Base-by-base conservation (phyloP, 1,284 basidiomycete genomes). In the Naganishia sp. region DNA sequence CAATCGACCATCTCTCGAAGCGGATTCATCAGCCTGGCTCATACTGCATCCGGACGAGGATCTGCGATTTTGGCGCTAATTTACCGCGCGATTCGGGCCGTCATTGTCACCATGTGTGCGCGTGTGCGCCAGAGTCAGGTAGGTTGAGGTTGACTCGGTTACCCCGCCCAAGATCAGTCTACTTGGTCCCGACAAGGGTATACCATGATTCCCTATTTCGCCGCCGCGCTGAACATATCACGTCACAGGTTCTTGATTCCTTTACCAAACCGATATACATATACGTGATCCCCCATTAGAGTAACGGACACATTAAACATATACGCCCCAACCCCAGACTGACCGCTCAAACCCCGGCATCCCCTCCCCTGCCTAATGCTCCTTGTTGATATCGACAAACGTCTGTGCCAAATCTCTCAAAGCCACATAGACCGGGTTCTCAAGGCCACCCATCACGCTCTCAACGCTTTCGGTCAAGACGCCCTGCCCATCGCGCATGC, bases 401-500 rank as follows among this genome's bases (percentile, higher is more conserved):
- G 54, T 50, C 39, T 61, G 66, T 9, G 59, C 60, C 11, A 67
- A 44, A 21, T 67, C 60, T 55, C 44, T 64, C 18, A 67, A n/a
- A 36, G 65, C 65, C 23, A 55, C 43, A 48, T 66, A 66, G 13
- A 55, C 59, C 50, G 54, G 57, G 16, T 66, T 54, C 9, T n/a
- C 50, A 15, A 61, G n/a, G 6, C 65, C 65, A 11, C 53, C 61
- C 56, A 63, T 57, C 16, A 57, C 55, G 42, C 53, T 72, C 63
- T 68, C 68, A 68, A 77, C 70, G 6, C 63, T 50, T 52, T 72
- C 59, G 31, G 73, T 73, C 45, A 75, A 53, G 16, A 74, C 71
- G 1, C 77, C 78, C 67, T 79, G 78, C 4, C 75, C 75, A 65
- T 79, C 78, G n/a, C 65, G 66, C 68, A 74, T 71, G 3, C 63